Evolutionary conservation across 352 stramenopile genomes (phyloP).

Genomic region (Phytophthora lateralis): DNA sequence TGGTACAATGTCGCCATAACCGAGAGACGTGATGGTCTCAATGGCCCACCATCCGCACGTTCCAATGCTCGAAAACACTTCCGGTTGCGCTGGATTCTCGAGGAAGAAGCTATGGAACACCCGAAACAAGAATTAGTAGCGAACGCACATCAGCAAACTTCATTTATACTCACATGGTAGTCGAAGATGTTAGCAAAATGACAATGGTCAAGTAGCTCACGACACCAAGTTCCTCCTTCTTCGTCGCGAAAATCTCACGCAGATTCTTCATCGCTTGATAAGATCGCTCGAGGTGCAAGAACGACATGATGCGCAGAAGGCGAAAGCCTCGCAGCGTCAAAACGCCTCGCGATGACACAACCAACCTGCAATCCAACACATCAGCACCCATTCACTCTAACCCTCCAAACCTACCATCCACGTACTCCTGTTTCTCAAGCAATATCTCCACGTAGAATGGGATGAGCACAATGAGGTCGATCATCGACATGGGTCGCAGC

Average conservation of each 20-base stretch:
- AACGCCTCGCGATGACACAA: constrained; percentile 50
- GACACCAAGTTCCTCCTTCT: constrained; percentile 78
- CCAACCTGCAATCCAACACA: constrained; percentile 27
- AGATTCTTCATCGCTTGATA: constrained; percentile 84
- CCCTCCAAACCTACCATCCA: constrained; percentile 3
- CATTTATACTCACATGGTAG: constrained; percentile 72
- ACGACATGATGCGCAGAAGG: constrained; percentile 80
- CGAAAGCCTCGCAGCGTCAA: constrained; percentile 76
- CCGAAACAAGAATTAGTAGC: neutral
- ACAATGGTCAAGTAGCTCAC: constrained; percentile 83
- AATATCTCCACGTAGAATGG: constrained; percentile 87
- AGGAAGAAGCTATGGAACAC: constrained; percentile 67
- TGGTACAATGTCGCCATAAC: constrained; percentile 86
- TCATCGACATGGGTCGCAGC: constrained; percentile 77
- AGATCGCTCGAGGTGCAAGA: constrained; percentile 76
- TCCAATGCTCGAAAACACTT: constrained; percentile 80
- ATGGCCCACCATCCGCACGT: constrained; percentile 83
- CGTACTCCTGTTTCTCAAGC: constrained; percentile 62
- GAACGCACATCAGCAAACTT: neutral
- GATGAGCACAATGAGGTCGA: constrained; percentile 76
- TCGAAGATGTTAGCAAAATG: constrained; percentile 80
- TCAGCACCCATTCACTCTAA: neutral
- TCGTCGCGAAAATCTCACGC: constrained; percentile 71
- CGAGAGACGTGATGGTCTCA: constrained; percentile 87
- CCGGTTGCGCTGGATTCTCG: constrained; percentile 70